Percentiles rank a stretch among this genome's conserved stretches.
phyloP scores from a whole-genome alignment of 257 asterid genomes.

The Thymus mandschuricus region DNA sequence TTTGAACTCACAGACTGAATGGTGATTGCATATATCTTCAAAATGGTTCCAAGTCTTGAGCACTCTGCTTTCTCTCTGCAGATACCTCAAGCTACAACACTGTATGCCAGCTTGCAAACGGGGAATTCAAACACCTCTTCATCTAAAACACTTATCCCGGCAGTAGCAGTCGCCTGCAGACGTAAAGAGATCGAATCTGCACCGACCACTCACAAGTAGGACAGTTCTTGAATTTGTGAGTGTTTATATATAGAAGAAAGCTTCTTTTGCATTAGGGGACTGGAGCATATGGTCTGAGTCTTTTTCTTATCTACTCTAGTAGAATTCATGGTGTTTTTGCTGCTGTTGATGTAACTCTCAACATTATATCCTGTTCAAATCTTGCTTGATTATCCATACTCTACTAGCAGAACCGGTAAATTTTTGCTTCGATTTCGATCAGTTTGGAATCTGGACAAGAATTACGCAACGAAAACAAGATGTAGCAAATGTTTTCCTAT shows the following conservation, averaged over 20 bases:
- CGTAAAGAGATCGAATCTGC: slow-evolving; percentile 8
- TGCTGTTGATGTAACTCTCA: not conserved
- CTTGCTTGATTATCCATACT: not conserved
- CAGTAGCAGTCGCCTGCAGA: not conserved
- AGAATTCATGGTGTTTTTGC: not conserved
- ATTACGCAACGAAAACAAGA: too few relatives aligned
- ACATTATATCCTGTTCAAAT: not conserved
- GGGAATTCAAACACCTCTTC: slow-evolving; percentile 72
- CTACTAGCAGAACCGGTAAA: too few relatives aligned
- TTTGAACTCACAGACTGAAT: too few relatives aligned
- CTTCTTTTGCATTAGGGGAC: slow-evolving; percentile 21
- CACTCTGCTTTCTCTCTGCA: slow-evolving; percentile 38
- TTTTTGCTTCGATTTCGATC: too few relatives aligned
- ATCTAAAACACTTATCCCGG: slow-evolving; percentile 38
- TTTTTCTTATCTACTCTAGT: slow-evolving; percentile 1
- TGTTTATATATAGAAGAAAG: not conserved
- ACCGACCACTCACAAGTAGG: not conserved
- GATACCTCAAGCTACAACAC: slow-evolving; percentile 60
- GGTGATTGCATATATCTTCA: not conserved
- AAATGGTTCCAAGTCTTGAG: not conserved
- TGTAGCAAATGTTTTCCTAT: too few relatives aligned
- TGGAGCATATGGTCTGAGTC: slow-evolving; percentile 25
- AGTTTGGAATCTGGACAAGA: too few relatives aligned
- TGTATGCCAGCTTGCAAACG: slow-evolving; percentile 75
- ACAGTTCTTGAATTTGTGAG: slow-evolving; percentile 1